Conservation (phyloP, 129 eudicot species). For the Kitagawia praeruptora region DNA sequence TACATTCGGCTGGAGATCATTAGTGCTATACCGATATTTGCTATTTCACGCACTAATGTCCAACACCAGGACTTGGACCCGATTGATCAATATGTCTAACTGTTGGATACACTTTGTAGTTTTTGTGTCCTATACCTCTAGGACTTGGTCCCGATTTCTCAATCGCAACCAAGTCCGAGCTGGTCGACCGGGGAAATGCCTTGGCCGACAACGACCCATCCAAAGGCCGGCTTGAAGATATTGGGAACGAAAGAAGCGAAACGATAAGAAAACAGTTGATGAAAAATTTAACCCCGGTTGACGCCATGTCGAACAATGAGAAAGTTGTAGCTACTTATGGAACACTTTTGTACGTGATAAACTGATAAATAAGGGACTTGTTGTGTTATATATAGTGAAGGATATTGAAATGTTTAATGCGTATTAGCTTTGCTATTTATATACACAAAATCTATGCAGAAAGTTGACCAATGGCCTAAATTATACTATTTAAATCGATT, state of each 20-base stretch:
- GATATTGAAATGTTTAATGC: not conserved
- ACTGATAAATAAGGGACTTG: not conserved
- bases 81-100: not conserved
- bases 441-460: not conserved
- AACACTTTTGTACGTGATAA: not conserved
- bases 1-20: not conserved
- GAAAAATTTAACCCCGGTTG: not conserved
- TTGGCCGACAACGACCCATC: not conserved
- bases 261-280: not conserved
- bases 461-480: not conserved
- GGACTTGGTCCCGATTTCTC: not conserved
- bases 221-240: not conserved
- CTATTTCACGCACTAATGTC: not conserved
- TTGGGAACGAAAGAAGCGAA: not conserved
- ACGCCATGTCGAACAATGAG: not conserved
- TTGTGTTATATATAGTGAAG: not conserved
- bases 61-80: conserved; percentile 8
- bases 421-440: not conserved
- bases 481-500: not conserved
- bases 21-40: not conserved
- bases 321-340: not conserved
- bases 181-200: not conserved
- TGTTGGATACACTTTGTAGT: too few relatives aligned
- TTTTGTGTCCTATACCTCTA: conserved; percentile 4
- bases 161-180: not conserved